These are phyloP conservation scores for Myriosclerotinia curreyana DNA, from an alignment of 2,329 filamentous ascomycete genomes.

Conservation along the genomic window DNA sequence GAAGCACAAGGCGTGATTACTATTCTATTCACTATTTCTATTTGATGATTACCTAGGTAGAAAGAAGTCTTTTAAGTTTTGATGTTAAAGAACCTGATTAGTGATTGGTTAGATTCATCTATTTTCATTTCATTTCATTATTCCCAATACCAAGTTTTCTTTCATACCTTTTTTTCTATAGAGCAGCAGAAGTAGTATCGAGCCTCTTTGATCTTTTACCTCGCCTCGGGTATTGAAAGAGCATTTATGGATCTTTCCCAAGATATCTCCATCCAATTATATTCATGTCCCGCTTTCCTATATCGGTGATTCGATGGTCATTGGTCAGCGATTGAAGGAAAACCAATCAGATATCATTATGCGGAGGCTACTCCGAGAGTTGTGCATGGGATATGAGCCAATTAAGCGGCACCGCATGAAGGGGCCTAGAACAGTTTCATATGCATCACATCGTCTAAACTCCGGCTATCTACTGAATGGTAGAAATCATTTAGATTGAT, in stretches of 20 bases:
- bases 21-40: neutral
- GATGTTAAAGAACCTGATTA: neutral
- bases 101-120: neutral
- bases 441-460: neutral
- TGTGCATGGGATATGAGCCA: too few species aligned
- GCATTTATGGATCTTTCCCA: neutral
- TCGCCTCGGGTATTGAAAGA: neutral
- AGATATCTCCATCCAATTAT: neutral
- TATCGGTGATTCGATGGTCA: neutral
- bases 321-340: neutral
- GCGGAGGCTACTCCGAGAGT: conserved; percentile 5
- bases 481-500: neutral
- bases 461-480: neutral
- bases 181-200: neutral
- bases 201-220: neutral
- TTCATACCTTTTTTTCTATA: neutral
- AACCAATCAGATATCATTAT: neutral
- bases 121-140: neutral
- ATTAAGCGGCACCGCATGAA: neutral
- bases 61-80: neutral
- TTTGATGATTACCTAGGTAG: neutral
- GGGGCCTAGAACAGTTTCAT: too few species aligned
- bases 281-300: conserved; percentile 4
- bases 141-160: neutral
- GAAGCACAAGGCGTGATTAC: neutral